These are phyloP conservation scores for Coleophoma cylindrospora DNA, from an alignment of 2,329 filamentous ascomycete species.

Conservation along the genomic window DNA sequence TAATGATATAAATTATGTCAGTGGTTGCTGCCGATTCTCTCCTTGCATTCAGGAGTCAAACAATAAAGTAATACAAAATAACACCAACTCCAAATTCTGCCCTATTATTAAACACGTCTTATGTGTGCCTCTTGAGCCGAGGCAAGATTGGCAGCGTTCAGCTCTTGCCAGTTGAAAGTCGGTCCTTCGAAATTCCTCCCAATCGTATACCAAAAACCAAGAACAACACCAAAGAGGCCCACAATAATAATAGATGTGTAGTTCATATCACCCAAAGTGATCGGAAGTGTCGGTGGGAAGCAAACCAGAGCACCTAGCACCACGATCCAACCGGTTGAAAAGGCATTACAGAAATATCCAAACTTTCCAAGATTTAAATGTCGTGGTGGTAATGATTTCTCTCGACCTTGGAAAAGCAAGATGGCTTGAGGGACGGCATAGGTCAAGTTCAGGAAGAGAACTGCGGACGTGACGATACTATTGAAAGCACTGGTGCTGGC, in stretches of 20 bases:
- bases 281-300: slow-evolving; percentile 59
- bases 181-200: background rate
- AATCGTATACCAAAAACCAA: slow-evolving; percentile 27
- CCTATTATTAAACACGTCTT: background rate
- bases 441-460: slow-evolving; percentile 68
- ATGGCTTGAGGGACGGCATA: slow-evolving; percentile 73
- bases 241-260: slow-evolving; percentile 55
- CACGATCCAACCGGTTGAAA: slow-evolving; percentile 64
- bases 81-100: too few relatives aligned
- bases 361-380: slow-evolving; percentile 63
- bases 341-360: slow-evolving; percentile 60
- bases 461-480: slow-evolving; percentile 72
- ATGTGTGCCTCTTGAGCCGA: background rate
- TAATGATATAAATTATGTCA: too few relatives aligned
- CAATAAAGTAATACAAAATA: too few relatives aligned
- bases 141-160: background rate
- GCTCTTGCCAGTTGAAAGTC: background rate
- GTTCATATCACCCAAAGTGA: slow-evolving; percentile 52
- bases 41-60: too few relatives aligned
- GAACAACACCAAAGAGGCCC: slow-evolving; percentile 47
- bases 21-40: too few relatives aligned
- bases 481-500: slow-evolving; percentile 71
- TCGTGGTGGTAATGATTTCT: slow-evolving; percentile 40
- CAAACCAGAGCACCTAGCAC: slow-evolving; percentile 68
- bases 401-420: slow-evolving; percentile 57